Base-by-base conservation (phyloP, 176 grass and related monocot genomes). In the Cenchrus fungigraminus region DNA sequence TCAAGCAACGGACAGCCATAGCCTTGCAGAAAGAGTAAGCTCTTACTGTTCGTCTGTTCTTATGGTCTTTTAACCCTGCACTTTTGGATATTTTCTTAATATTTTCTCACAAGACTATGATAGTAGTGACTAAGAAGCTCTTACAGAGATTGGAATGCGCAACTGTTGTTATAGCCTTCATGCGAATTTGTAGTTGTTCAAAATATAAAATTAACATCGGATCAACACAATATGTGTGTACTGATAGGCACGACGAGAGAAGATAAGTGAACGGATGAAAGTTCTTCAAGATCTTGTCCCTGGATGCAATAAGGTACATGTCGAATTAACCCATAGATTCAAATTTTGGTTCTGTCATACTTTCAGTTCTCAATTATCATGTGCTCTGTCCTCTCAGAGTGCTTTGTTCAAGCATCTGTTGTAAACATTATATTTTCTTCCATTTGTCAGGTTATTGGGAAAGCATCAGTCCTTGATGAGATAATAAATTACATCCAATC, bases 401-500 rank as follows among this genome's bases (percentile, higher is more conserved):
- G 63, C 9, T 80, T 50, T 80, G 42, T 51, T 80, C 29, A 85
- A 61, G 14, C 42, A 69, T 84, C 2, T 54, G 49, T 78, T 65
- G 3, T 10, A 53, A 58, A 78, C 50, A 32, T 40, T 8, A 16
- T 45, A 54, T 88, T 76, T 82, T 11, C 6, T 25, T 25, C 37
- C 37, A 79, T 79, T 34, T 32, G 80, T 72, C 76, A 95, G 93
- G 91, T 95, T 40, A 91, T 95, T n/a, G 93, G 93, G 59, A 95
- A 95, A 87, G 86, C 93, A 80, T 92, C 93, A 69, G 90, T 91
- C 37, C 83, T 95, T 68, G 93, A 95, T 91, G 93, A 95, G 88
- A 95, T 95, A 79, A 95, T 95, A 84, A 95, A 95, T 81, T 95
- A 95, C 74, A 95, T 92, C 53, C 93, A 95, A 73, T 82, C 93